Conservation (phyloP, 2,329 filamentous ascomycete genomes). For the Pestalotiopsis sp. region DNA sequence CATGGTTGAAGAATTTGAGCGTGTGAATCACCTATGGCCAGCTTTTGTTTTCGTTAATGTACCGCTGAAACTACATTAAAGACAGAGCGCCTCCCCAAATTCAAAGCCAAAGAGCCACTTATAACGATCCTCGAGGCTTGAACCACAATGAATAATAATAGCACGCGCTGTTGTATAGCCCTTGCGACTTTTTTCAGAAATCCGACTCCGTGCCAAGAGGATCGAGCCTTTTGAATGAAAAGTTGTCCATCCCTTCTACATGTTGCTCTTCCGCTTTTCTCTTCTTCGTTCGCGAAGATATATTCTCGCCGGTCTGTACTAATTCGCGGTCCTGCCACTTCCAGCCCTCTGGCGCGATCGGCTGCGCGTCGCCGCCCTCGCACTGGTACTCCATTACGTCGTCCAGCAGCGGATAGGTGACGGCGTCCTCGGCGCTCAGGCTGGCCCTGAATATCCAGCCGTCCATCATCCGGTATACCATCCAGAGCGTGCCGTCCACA, state of each 20-base stretch:
- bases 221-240: background rate
- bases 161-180: background rate
- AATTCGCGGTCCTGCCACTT: constrained; percentile 1
- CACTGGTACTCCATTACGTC: constrained; percentile 7
- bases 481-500: background rate
- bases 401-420: background rate
- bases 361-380: background rate
- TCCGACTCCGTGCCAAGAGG: background rate
- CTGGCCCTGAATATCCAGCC: constrained; percentile 1
- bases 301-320: background rate
- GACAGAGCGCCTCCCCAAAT: background rate
- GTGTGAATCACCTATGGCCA: too few species aligned
- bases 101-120: background rate
- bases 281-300: background rate
- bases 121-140: background rate
- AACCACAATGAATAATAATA: background rate
- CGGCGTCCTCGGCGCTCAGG: background rate
- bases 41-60: background rate
- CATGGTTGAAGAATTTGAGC: too few species aligned
- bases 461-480: constrained; percentile 2
- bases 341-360: constrained; percentile 1
- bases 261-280: background rate
- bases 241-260: background rate
- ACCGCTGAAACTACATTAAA: background rate
- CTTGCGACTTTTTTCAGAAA: background rate